Percentiles rank a stretch among this genome's conserved stretches.
phyloP scores from a whole-genome alignment of 2,329 filamentous ascomycete genomes.

The Cordyceps pruinosa region DNA sequence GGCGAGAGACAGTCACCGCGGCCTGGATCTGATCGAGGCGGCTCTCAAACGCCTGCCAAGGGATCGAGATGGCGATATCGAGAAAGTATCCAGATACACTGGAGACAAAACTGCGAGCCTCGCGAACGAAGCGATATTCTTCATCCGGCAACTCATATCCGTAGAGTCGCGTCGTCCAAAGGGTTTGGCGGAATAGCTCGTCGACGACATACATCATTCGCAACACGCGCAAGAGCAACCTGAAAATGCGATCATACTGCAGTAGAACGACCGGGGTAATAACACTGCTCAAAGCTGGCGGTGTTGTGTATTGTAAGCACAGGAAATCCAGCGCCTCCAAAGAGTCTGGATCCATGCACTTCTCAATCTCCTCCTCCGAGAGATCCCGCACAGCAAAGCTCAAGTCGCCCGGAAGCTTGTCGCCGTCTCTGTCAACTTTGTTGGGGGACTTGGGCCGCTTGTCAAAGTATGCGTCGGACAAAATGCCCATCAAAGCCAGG shows the following conservation, averaged over 20 bases:
- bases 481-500: conserved; percentile 76
- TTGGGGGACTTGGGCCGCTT: conserved; percentile 23
- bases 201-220: conserved; percentile 73
- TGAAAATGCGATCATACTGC: conserved; percentile 84
- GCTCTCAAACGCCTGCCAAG: conserved; percentile 64
- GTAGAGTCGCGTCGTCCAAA: conserved; percentile 23
- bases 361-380: conserved; percentile 68
- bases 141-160: conserved; percentile 23
- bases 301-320: conserved; percentile 74
- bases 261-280: conserved; percentile 63
- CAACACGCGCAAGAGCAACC: conserved; percentile 65
- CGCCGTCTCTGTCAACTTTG: conserved; percentile 19
- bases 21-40: conserved; percentile 42
- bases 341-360: conserved; percentile 73
- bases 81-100: conserved; percentile 72
- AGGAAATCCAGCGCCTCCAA: conserved; percentile 92
- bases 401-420: conserved; percentile 56
- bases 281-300: conserved; percentile 62
- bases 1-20: conserved; percentile 5
- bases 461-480: conserved; percentile 62
- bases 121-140: conserved; percentile 58
- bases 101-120: conserved; percentile 73
- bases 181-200: conserved; percentile 52
- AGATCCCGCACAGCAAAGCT: conserved; percentile 84
- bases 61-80: conserved; percentile 64